Evolutionary conservation across 257 asterid species (phyloP).

Genomic region (Ligustrum vulgare): DNA sequence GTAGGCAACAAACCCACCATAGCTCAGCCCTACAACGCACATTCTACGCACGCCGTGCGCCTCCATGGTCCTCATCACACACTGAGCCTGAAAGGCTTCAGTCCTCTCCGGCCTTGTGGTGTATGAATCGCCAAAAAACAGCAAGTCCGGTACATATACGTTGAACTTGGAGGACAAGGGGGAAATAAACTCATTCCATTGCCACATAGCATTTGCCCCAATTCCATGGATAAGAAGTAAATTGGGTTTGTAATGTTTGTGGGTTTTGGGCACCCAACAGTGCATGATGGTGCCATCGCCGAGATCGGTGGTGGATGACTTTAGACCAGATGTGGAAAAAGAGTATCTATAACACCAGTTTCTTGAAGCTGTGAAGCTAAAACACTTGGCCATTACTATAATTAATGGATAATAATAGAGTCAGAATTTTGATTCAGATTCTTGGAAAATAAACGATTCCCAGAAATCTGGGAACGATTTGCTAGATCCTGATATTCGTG

Average conservation of each 20-base stretch:
- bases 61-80: slow-evolving; percentile 67
- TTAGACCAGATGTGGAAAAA: slow-evolving; percentile 66
- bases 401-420: background rate
- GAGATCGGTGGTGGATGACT: slow-evolving; percentile 56
- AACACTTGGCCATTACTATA: slow-evolving; percentile 39
- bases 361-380: slow-evolving; percentile 66
- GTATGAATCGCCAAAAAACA: slow-evolving; percentile 74
- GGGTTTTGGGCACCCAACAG: slow-evolving; percentile 73
- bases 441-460: background rate
- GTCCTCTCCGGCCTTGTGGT: slow-evolving; percentile 58
- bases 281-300: slow-evolving; percentile 68
- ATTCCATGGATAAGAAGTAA: slow-evolving; percentile 71
- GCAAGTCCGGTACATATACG: slow-evolving; percentile 69
- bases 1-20: slow-evolving; percentile 86
- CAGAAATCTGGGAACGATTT: background rate
- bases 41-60: slow-evolving; percentile 51
- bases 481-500: background rate
- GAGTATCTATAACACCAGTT: slow-evolving; percentile 56
- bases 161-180: slow-evolving; percentile 71
- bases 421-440: background rate
- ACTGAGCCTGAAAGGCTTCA: slow-evolving; percentile 68
- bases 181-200: slow-evolving; percentile 69
- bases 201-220: slow-evolving; percentile 97
- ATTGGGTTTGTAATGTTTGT: slow-evolving; percentile 45
- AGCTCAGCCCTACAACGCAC: slow-evolving; percentile 70